These are phyloP conservation scores for Monosporascus sp. DNA, from an alignment of 2,329 filamentous ascomycete genomes.

Conservation along the genomic window DNA sequence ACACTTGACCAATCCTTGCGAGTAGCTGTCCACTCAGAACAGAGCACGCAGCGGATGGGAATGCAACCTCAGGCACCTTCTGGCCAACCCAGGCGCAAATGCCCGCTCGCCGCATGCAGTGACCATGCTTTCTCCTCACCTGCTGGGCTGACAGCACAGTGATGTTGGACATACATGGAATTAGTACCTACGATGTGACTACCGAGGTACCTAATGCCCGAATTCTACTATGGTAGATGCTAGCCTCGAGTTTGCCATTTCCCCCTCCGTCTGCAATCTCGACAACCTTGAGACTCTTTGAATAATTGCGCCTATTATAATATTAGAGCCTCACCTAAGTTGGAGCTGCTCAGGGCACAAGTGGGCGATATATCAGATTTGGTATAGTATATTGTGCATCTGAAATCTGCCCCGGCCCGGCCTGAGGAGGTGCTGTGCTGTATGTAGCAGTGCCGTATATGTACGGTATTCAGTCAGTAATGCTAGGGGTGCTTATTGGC, in stretches of 20 bases:
- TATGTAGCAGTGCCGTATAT: background rate
- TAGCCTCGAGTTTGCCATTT: background rate
- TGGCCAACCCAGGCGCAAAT: background rate
- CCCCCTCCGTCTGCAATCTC: background rate
- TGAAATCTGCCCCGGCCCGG: background rate
- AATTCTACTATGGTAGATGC: background rate
- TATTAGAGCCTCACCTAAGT: background rate
- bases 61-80: background rate
- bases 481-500: background rate
- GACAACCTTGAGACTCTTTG: background rate
- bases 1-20: slow-evolving; percentile 19
- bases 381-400: background rate
- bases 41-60: slow-evolving; percentile 7
- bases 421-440: background rate
- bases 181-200: no score
- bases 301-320: background rate
- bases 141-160: background rate
- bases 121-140: background rate
- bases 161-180: background rate
- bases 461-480: background rate
- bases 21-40: slow-evolving; percentile 17
- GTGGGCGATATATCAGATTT: background rate
- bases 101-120: background rate
- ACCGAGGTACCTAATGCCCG: background rate
- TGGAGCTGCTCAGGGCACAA: no score